A percentile compares a stretch with the other conserved stretches of the same genome.
phyloP scores from a whole-genome alignment of 805 yeast species.

The Ascoidea asiatica region DNA sequence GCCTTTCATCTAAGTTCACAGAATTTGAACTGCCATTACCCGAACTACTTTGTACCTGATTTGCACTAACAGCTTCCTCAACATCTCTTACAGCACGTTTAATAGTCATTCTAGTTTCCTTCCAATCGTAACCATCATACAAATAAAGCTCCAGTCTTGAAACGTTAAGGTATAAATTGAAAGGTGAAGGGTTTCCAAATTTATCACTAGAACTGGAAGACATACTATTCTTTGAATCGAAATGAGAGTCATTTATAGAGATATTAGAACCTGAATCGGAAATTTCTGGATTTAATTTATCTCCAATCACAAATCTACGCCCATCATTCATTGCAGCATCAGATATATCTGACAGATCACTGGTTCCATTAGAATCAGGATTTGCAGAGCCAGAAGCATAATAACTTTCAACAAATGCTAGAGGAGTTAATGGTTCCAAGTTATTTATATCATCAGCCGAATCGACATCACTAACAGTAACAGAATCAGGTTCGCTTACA shows the following conservation, averaged over 20 bases:
- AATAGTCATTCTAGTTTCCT: conserved; percentile 55
- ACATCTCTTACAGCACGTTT: conserved; percentile 50
- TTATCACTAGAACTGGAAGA: neutral
- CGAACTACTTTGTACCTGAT: conserved; percentile 5
- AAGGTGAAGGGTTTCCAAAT: conserved; percentile 15
- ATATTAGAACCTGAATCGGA: neutral
- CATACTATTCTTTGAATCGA: neutral
- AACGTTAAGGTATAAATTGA: conserved; percentile 18
- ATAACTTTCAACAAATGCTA: conserved; percentile 4
- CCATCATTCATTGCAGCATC: conserved; percentile 17
- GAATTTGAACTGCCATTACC: neutral
- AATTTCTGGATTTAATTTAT: neutral
- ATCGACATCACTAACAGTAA: conserved; percentile 15
- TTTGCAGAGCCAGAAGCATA: conserved; percentile 15
- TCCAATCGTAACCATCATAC: conserved; percentile 92
- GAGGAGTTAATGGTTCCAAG: neutral
- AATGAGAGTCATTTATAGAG: neutral
- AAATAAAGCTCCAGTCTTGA: conserved; percentile 32
- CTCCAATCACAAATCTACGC: too few species aligned
- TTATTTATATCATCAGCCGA: conserved; percentile 13
- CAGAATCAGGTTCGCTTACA: conserved; percentile 5
- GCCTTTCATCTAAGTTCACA: neutral
- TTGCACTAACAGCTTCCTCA: conserved; percentile 30
- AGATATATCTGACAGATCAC: conserved; percentile 8
- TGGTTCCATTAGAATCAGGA: neutral